A percentile compares a stretch with the other conserved stretches of the same genome.
These are phyloP conservation scores for Globisporangium splendens DNA, from an alignment of 352 stramenopile genomes.

Conservation along the genomic window DNA sequence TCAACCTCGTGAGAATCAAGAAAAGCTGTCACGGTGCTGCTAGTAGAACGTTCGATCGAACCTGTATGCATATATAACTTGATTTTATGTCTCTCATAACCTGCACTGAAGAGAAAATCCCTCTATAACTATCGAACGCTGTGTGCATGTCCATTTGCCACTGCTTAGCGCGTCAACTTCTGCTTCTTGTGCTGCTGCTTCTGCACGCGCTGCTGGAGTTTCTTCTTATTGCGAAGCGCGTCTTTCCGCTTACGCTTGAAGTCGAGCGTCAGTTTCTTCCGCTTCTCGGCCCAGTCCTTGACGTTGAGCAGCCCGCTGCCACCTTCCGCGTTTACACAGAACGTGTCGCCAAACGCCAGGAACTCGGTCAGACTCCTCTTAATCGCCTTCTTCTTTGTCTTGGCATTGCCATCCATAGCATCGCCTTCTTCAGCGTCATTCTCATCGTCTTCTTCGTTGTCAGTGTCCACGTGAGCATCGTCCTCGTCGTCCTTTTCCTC, in stretches of 20 bases:
- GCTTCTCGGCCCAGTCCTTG: slow-evolving; percentile 48
- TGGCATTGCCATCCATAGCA: slow-evolving; percentile 18
- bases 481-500: slow-evolving; percentile 22
- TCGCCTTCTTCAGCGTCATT: slow-evolving; percentile 38
- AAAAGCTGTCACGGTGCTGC: too few species aligned
- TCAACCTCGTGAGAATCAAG: too few species aligned
- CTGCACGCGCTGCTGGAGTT: slow-evolving; percentile 41
- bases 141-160: too few species aligned
- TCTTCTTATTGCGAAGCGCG: slow-evolving; percentile 73
- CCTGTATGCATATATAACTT: too few species aligned
- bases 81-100: too few species aligned
- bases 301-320: slow-evolving; percentile 12
- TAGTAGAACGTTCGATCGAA: too few species aligned
- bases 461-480: slow-evolving; percentile 19
- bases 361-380: slow-evolving; percentile 62
- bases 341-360: slow-evolving; percentile 54
- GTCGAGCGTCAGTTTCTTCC: slow-evolving; percentile 75
- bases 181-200: slow-evolving; percentile 33
- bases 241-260: slow-evolving; percentile 81
- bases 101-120: background rate
- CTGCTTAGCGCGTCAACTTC: slow-evolving; percentile 17
- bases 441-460: slow-evolving; percentile 26
- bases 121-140: too few species aligned
- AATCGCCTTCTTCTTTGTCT: slow-evolving; percentile 14
- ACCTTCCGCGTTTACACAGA: slow-evolving; percentile 24